phyloP scores from a whole-genome alignment of 805 yeast species.

The Yamadazyma tumulicola region DNA sequence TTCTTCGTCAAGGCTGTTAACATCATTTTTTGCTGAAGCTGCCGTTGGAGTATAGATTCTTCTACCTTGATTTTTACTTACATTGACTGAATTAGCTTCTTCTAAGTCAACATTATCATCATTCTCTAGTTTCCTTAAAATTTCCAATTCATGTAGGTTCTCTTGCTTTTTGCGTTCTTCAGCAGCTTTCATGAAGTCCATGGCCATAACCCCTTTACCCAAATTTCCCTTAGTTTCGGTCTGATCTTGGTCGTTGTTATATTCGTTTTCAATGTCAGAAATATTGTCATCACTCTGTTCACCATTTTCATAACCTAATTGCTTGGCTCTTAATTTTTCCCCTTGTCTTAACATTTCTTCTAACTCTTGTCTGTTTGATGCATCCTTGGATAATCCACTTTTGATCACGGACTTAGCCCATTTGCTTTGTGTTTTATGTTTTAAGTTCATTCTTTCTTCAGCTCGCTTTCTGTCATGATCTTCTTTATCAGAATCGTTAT shows the following conservation, averaged over 20 bases:
- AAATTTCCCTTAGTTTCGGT: constrained; percentile 39
- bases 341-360: constrained; percentile 93
- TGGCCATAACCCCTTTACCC: constrained; percentile 88
- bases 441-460: constrained; percentile 85
- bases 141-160: constrained; percentile 52
- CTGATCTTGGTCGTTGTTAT: constrained; percentile 32
- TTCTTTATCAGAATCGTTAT: constrained; percentile 47
- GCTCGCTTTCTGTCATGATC: constrained; percentile 78
- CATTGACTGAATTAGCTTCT: constrained; percentile 43
- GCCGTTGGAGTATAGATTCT: constrained; percentile 72
- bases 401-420: constrained; percentile 92
- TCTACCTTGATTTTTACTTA: constrained; percentile 68
- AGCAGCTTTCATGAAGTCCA: constrained; percentile 95
- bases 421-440: constrained; percentile 80
- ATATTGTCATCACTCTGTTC: constrained; percentile 50
- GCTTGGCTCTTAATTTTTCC: constrained; percentile 68
- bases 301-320: constrained; percentile 62
- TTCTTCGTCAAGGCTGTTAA: constrained; percentile 31
- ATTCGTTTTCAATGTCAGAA: constrained; percentile 43
- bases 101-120: constrained; percentile 41
- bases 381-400: constrained; percentile 87
- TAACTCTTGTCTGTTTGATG: constrained; percentile 77
- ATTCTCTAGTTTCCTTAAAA: constrained; percentile 45
- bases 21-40: constrained; percentile 32
- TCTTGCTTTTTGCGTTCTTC: constrained; percentile 62